Base-by-base conservation (phyloP, 2,329 filamentous ascomycete genomes). In the Pseudogymnoascus sp. region DNA sequence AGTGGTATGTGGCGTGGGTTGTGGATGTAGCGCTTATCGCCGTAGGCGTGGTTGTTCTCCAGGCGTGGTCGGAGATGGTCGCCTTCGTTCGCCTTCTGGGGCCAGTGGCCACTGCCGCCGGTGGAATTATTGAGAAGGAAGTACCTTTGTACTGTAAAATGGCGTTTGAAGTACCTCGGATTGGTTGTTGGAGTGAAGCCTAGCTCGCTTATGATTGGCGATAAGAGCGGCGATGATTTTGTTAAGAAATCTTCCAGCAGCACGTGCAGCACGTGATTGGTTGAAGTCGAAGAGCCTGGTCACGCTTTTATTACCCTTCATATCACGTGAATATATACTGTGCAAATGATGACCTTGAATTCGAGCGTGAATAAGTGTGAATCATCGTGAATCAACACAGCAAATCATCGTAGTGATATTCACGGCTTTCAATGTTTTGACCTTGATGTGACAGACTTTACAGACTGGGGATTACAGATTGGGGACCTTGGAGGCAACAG, bases 201-300 rank as follows among this genome's bases (percentile, higher is more conserved):
- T 33, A n/a, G 50, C n/a, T 56, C 50, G 50, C 50, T 56, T 56
- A 56, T 33, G 50, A 56, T 56, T 56, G 50, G 50, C 50, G 50
- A 56, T 56, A 56, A 56, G 26, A 56, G 50, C 50, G 28, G 50
- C 28, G 28, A 56, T 56, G 50, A 14, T 33, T 56, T 33, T 56
- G 50, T 12, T 12, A 53, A 53, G 26, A 53, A 11, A 33, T 46
- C 28, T 33, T 56, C n/a, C 7, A 12, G n/a, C 1, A 19, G n/a
- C 50, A 56, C 50, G n/a, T 56, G 50, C n/a, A 56, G 2, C 50
- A 56, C 50, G 50, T 33, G 50, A 56, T 53, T 31, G 46, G 46
- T 11, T 6, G 6, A 53, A 16, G 14, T 3, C 3, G 6, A 11
- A 12, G 35, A 43, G 10, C 5, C 10, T 50, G 43, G 14, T 50